Percentiles rank a stretch among this genome's conserved stretches.
Evolutionary conservation across 495 filamentous ascomycete genomes (phyloP).

Genomic region (Annulohypoxylon bovei): DNA sequence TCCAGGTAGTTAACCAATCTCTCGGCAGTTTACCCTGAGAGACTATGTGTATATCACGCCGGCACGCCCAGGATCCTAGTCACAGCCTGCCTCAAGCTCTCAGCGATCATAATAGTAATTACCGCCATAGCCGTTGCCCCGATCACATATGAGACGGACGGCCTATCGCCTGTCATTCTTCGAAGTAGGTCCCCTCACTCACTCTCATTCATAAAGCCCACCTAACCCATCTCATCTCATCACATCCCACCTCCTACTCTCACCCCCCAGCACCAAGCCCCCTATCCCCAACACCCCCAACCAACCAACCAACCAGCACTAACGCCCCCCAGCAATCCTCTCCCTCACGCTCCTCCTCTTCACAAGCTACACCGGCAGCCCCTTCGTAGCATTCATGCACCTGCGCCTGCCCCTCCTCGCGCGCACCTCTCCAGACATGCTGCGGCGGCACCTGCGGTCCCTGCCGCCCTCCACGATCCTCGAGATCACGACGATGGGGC

Average conservation of each 20-base stretch:
- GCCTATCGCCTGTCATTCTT: constrained; percentile 37
- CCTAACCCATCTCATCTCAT: background rate
- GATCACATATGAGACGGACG: constrained; percentile 60
- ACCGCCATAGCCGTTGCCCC: constrained; percentile 71
- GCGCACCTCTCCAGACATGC: constrained; percentile 71
- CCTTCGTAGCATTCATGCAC: constrained; percentile 78
- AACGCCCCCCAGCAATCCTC: constrained; percentile 59
- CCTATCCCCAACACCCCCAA: background rate
- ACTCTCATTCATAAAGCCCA: background rate
- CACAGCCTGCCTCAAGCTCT: constrained; percentile 72
- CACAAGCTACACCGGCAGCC: constrained; percentile 69
- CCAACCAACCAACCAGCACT: background rate
- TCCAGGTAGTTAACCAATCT: background rate
- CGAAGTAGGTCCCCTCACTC: constrained; percentile 33
- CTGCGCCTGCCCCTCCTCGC: constrained; percentile 74
- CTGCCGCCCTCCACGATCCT: constrained; percentile 71
- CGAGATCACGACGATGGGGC: constrained; percentile 76
- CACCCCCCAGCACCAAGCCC: background rate
- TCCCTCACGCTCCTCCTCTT: constrained; percentile 73
- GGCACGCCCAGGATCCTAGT: constrained; percentile 73
- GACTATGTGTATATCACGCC: constrained; percentile 76
- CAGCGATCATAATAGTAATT: constrained; percentile 73
- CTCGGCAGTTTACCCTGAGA: constrained; percentile 60
- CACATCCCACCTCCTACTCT: background rate
- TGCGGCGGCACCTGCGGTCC: constrained; percentile 70